These are phyloP conservation scores for Curvularia hawaiiensis DNA, from an alignment of 2,329 filamentous ascomycete genomes.

Conservation along the genomic window DNA sequence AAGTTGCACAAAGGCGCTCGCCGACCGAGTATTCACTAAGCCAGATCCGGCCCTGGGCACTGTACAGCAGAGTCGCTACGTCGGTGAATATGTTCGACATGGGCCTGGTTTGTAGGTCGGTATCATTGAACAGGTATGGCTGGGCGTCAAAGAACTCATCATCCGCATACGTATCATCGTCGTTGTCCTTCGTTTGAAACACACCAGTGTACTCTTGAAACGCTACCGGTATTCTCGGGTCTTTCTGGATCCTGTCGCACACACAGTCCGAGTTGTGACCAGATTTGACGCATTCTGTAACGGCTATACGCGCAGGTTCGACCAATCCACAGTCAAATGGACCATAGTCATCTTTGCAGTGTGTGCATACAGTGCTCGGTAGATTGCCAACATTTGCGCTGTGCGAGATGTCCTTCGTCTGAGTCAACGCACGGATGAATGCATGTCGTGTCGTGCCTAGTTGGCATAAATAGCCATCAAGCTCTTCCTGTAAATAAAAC, in stretches of 20 bases:
- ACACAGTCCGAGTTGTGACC: background rate
- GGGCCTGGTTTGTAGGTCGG: background rate
- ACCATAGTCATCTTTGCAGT: background rate
- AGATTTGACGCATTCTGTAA: slow-evolving; percentile 16
- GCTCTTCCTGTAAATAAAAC: background rate
- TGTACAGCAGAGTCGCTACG: slow-evolving; percentile 16
- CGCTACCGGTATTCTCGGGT: too few relatives aligned
- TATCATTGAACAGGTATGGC: background rate
- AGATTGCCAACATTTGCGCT: too few relatives aligned
- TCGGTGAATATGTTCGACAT: slow-evolving; percentile 9
- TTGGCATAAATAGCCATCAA: too few relatives aligned
- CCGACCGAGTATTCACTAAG: too few relatives aligned
- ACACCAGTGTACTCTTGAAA: too few relatives aligned
- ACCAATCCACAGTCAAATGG: slow-evolving; percentile 11
- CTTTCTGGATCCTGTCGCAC: background rate
- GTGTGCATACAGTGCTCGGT: too few relatives aligned
- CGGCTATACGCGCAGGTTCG: slow-evolving; percentile 13
- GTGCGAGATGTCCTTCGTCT: too few relatives aligned
- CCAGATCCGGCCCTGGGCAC: slow-evolving; percentile 19
- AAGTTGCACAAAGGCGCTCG: too few relatives aligned
- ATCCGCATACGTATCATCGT: background rate
- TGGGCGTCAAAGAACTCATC: slow-evolving; percentile 3
- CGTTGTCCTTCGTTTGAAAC: too few relatives aligned
- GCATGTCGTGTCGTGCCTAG: too few relatives aligned
- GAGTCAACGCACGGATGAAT: too few relatives aligned